A percentile compares a stretch with the other conserved stretches of the same genome.
phyloP scores from a whole-genome alignment of 1,139 yeast genomes.

The Protomyces inouyei region DNA sequence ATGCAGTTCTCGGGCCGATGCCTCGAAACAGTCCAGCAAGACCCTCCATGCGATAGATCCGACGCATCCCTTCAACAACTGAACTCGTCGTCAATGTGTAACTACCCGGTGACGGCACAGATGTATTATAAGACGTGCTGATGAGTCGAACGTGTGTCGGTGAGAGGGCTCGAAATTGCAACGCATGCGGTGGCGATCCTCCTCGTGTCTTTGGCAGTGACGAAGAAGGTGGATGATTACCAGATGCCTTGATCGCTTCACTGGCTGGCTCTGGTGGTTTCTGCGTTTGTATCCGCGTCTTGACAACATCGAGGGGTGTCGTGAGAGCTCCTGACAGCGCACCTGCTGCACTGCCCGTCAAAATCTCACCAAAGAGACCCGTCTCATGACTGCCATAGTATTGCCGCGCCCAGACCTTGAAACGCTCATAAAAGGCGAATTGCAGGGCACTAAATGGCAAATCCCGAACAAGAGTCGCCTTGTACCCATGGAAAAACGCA shows the following conservation, averaged over 20 bases:
- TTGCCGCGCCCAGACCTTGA: conserved; percentile 37
- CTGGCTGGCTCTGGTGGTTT: conserved; percentile 28
- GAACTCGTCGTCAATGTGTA: conserved; percentile 36
- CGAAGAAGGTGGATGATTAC: not conserved
- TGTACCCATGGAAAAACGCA: conserved; percentile 83
- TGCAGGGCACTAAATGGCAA: conserved; percentile 93
- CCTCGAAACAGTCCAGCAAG: conserved; percentile 78
- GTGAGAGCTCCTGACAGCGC: conserved; percentile 77
- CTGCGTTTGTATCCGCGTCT: conserved; percentile 87
- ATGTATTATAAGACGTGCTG: conserved; percentile 34
- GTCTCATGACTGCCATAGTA: conserved; percentile 40
- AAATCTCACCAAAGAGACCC: conserved; percentile 59
- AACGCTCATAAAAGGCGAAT: conserved; percentile 82
- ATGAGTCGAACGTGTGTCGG: conserved; percentile 27
- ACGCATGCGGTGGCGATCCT: conserved; percentile 26
- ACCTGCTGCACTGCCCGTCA: conserved; percentile 95
- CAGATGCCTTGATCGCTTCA: not conserved
- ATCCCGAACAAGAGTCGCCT: conserved; percentile 86
- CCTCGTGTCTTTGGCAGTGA: conserved; percentile 16
- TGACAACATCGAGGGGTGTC: conserved; percentile 85
- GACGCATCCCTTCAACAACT: conserved; percentile 51
- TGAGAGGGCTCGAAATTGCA: not conserved
- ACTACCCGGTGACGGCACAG: conserved; percentile 33
- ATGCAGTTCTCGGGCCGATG: conserved; percentile 90
- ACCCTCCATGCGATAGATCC: conserved; percentile 72